Base-by-base conservation (phyloP, 164 flowering plant genomes). In the Taxillus chinensis region DNA sequence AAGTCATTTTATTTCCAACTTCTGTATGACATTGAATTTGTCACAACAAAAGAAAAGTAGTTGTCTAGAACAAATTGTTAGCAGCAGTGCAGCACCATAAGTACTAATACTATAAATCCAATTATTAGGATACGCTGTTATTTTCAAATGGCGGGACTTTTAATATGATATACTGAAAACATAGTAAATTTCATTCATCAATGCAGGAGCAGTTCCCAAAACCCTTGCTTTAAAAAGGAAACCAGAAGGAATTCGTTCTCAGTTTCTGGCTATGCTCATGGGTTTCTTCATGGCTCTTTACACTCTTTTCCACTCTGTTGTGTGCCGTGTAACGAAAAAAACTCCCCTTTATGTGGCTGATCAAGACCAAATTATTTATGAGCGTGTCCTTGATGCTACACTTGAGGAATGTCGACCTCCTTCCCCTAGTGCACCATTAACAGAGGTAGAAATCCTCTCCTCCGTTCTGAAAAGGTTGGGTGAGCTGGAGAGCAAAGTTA, bases 401-500 rank as follows among this genome's bases (percentile, higher is more conserved):
- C 48, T 60, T 16, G 50, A 46, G 60, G 67, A 66, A 43, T 73
- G 68, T 8, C 55, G 66, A 13, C 73, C 71, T 5, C 71, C 70
- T 46, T 67, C 77, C 39, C 74, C 74, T 8, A 53, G 63, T 64
- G 67, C 68, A 50, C 51, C 49, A 39, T 54, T 64, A 8, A 16
- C 68, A 11, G 52, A 60, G 49, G 67, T 62, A 54, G 69, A 76
- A 5, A 50, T 68, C 7, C 13, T 61, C 14, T 60, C 74, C 27
- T 58, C 71, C 50, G 68, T 75, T 12, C 16, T 76, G 55, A 67
- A 62, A 40, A 74, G 69, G 64, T 61, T 76, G 12, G 70, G 68
- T 15, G 73, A 70, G 45, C 74, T 79, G 39, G 82, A 79, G 61
- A 62, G 62, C 65, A 74, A 66, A 61, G 77, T 79, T 4, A 69